phyloP scores from a whole-genome alignment of 306 rosid genomes.

The Acacia acuminata region DNA sequence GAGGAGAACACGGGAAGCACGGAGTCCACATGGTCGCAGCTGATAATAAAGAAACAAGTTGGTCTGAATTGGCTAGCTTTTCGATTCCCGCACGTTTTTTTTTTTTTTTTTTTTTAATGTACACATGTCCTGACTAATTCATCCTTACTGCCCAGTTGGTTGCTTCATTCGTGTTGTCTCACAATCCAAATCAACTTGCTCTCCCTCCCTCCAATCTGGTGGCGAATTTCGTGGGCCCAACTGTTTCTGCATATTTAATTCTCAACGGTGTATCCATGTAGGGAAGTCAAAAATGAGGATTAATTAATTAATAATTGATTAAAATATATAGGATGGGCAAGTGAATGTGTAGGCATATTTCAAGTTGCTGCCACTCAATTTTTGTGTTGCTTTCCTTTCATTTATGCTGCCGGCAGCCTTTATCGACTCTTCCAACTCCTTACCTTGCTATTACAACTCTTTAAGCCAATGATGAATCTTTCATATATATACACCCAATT shows the following conservation, averaged over 20 bases:
- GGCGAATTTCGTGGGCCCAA: background rate
- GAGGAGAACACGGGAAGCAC: background rate
- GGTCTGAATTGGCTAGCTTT: slow-evolving; percentile 4
- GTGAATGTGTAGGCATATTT: background rate
- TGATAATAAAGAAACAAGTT: background rate
- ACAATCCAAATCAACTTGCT: background rate
- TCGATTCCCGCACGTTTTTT: background rate
- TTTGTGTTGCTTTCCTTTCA: background rate
- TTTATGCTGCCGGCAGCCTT: background rate
- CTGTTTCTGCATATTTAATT: background rate
- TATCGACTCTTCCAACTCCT: background rate
- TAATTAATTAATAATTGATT: background rate
- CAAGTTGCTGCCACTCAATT: too few species aligned
- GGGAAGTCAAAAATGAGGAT: background rate
- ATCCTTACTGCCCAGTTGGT: background rate
- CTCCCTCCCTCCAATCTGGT: background rate
- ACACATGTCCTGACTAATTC: background rate
- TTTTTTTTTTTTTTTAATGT: background rate
- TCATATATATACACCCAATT: background rate
- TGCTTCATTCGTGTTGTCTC: background rate
- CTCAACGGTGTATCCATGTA: background rate
- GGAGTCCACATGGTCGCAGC: background rate
- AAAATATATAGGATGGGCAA: background rate
- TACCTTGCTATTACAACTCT: too few species aligned
- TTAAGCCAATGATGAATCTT: background rate